Evolutionary conservation across 495 filamentous ascomycete species (phyloP), one percentile per base, ranked within the genome.

Genomic region (Parmelia sp.): DNA sequence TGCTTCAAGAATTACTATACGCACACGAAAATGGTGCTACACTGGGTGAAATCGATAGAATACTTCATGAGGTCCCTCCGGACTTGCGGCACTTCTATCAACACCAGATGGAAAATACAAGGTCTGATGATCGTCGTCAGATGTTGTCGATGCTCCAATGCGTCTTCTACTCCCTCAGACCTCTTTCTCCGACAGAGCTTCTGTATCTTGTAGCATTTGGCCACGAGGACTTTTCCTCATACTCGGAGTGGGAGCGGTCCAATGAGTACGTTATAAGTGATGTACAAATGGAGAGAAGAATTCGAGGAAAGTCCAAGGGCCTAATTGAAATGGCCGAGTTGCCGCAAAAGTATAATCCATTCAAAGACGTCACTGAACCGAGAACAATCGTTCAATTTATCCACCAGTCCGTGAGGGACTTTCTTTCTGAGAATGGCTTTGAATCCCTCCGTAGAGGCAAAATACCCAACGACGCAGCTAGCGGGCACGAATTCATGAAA

Each of bases 351-450:
- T 25, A 11, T 23, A 49, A 23, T 10, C 1, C 70, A 64, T 39
- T 70, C 74, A 0, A 57, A 64, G n/a, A n/a, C n/a, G n/a, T n/a
- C n/a, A n/a, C n/a, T n/a, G n/a, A n/a, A n/a, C n/a, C n/a, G 1
- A 37, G 25, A 3, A 62, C 65, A 36, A 72, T 57, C 4, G 74
- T 79, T 44, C 78, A 82, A 65, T 82, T 82, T 65, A 81, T 82
- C 53, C 78, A 82, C 63, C 77, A 81, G 68, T 80, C 78, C 0
- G 79, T n/a, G n/a, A n/a, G n/a, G 81, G 5, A 69, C n/a, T n/a
- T n/a, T n/a, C n/a, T n/a, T n/a, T 14, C 56, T 7, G 37, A n/a
- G 15, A 4, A 14, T 29, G 47, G 47, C 47, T 51, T 51, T 51
- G 25, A 11, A 12, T 51, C 14, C 15, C 47, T 51, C 47, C 25